Conservation (phyloP, 768 basidiomycete species). For the Boletus sp. region DNA sequence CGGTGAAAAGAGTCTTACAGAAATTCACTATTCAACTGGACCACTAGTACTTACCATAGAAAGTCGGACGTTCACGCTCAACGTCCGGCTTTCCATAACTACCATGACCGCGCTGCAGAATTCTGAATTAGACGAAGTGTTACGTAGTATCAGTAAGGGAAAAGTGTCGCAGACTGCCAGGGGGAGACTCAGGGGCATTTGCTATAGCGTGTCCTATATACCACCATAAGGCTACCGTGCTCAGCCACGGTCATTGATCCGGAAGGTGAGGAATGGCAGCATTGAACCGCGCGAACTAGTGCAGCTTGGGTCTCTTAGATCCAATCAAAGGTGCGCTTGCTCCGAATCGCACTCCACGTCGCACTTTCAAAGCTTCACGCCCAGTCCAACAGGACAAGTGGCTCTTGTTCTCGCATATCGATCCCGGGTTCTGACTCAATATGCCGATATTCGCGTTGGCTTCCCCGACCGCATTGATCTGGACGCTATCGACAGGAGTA, state of each 20-base stretch:
- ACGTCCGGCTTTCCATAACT: too few species aligned
- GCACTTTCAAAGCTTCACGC: background rate
- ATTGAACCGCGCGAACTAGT: conserved; percentile 59
- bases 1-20: too few species aligned
- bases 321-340: conserved; percentile 79
- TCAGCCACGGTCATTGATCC: conserved; percentile 5
- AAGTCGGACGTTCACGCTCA: too few species aligned
- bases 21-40: too few species aligned
- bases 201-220: too few species aligned
- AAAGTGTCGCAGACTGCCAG: too few species aligned
- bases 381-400: conserved; percentile 82
- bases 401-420: conserved; percentile 88
- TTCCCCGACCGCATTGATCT: conserved; percentile 88
- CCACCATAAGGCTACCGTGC: too few species aligned
- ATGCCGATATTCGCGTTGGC: conserved; percentile 92
- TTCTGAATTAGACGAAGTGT: too few species aligned
- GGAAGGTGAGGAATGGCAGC: conserved; percentile 57
- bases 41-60: too few species aligned
- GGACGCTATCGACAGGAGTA: conserved; percentile 70
- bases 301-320: conserved; percentile 79
- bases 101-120: too few species aligned
- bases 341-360: background rate
- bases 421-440: conserved; percentile 95
- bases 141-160: too few species aligned
- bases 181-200: too few species aligned